Conservation (phyloP, 345 rosid species). For the Litchi chinensis region DNA sequence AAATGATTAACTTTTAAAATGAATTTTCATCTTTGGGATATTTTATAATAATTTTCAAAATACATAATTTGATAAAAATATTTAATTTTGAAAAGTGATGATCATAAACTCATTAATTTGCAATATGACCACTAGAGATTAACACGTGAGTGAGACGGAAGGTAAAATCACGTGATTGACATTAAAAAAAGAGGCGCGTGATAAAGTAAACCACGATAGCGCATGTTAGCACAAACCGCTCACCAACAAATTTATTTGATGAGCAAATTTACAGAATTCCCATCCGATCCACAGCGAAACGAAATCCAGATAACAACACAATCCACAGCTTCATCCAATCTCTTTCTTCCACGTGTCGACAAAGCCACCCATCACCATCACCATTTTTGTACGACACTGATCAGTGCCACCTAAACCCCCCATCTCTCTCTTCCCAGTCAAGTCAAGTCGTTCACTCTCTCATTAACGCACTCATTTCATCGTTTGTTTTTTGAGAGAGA, state of each 20-base stretch:
- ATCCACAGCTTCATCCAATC: constrained; percentile 47
- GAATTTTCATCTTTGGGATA: too few species aligned
- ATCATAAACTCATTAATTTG: too few species aligned
- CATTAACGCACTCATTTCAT: neutral
- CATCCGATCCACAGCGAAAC: constrained; percentile 22
- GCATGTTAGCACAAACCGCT: neutral
- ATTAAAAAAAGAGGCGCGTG: neutral
- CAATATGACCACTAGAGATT: too few species aligned
- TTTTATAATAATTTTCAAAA: too few species aligned
- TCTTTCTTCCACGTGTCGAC: constrained; percentile 38
- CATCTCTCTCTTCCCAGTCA: neutral
- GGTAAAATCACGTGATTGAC: neutral
- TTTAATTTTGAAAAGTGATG: too few species aligned
- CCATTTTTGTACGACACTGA: neutral
- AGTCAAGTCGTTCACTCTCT: neutral
- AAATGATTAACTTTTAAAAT: too few species aligned
- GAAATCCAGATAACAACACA: constrained; percentile 62
- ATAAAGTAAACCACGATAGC: neutral
- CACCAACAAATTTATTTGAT: too few species aligned
- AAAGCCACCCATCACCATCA: constrained; percentile 28
- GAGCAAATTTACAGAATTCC: constrained; percentile 16
- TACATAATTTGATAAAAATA: too few species aligned
- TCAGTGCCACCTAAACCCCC: constrained; percentile 1
- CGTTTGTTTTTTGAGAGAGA: neutral
- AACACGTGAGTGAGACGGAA: neutral